Evolutionary conservation across 768 basidiomycete genomes (phyloP).

Genomic region (Suillus tomentosus): DNA sequence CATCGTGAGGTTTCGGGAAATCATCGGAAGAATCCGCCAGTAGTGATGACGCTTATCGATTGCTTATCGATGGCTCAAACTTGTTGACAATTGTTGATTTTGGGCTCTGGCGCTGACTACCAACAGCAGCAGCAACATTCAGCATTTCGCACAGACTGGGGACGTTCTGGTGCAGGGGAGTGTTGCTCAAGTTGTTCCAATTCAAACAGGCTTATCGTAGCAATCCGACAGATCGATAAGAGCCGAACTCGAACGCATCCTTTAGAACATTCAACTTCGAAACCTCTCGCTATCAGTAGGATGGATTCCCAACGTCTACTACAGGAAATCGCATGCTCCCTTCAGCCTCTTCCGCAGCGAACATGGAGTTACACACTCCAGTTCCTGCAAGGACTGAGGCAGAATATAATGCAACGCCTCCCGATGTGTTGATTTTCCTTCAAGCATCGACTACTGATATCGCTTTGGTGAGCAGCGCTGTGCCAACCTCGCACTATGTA

Average conservation of each 20-base stretch:
- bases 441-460: too few relatives aligned
- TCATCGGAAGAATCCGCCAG: background rate
- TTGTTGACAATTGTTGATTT: background rate
- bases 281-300: too few relatives aligned
- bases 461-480: too few relatives aligned
- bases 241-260: background rate
- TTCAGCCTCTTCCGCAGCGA: too few relatives aligned
- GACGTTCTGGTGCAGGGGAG: background rate
- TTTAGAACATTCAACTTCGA: too few relatives aligned
- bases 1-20: background rate
- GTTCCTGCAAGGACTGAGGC: too few relatives aligned
- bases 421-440: too few relatives aligned
- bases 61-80: background rate
- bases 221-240: background rate
- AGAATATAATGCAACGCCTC: too few relatives aligned
- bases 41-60: background rate
- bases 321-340: too few relatives aligned
- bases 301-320: too few relatives aligned
- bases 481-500: too few relatives aligned
- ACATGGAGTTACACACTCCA: too few relatives aligned
- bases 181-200: background rate
- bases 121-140: background rate
- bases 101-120: background rate
- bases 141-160: background rate
- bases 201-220: background rate